Conservation (phyloP, 768 basidiomycete genomes). For the Phaffia australis region DNA sequence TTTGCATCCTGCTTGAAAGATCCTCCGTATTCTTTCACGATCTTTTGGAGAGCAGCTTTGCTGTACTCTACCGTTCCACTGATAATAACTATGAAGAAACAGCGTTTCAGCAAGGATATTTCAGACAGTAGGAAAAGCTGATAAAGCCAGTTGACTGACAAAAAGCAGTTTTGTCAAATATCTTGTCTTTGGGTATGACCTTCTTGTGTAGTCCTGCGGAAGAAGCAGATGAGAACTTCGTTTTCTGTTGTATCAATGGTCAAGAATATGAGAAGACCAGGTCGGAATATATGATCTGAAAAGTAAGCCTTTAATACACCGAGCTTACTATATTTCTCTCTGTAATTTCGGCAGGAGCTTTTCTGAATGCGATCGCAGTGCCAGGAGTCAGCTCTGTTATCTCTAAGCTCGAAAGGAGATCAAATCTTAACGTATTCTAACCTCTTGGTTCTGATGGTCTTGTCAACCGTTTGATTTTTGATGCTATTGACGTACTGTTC, state of each 20-base stretch:
- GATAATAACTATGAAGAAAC: constrained; percentile 25
- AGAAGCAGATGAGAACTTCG: constrained; percentile 39
- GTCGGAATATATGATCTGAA: no score
- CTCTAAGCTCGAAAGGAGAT: no score
- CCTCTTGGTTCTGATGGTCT: no score
- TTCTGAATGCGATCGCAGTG: no score
- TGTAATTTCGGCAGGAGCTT: no score
- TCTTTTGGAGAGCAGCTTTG: constrained; percentile 55
- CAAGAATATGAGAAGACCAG: no score
- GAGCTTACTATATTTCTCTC: no score
- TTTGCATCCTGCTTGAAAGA: constrained; percentile 41
- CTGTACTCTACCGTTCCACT: constrained; percentile 55
- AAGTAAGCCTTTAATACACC: no score
- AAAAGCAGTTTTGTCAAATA: constrained; percentile 69
- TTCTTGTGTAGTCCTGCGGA: constrained; percentile 54
- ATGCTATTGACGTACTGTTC: no score
- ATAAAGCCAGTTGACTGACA: constrained; percentile 45
- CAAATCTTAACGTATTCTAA: no score
- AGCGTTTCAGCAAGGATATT: neutral
- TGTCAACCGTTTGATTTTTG: no score
- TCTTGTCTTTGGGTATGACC: constrained; percentile 49
- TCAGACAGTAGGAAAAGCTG: neutral
- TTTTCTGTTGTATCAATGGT: constrained; percentile 24
- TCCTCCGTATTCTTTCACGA: constrained; percentile 41
- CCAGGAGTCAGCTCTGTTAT: no score